Base-by-base conservation (phyloP, 2,329 filamentous ascomycete genomes). In the Botrytis paeoniae region DNA sequence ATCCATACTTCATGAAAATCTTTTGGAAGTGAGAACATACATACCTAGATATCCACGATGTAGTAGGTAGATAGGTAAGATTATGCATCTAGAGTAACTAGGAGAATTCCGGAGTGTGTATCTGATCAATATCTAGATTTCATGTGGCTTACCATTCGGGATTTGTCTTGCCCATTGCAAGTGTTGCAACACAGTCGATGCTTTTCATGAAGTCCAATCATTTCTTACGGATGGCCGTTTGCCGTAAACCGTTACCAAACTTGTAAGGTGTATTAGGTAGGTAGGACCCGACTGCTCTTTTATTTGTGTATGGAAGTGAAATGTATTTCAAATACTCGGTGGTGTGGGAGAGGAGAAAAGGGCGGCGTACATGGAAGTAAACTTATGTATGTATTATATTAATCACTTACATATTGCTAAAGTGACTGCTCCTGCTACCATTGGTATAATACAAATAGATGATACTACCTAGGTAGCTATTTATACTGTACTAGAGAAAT, bases 101-200 rank as follows among this genome's bases (percentile, higher is more conserved):
- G 65, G 65, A 69, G 65, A 57, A 66, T 39, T 66, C 64, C 45
- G 45, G 35, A 37, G 54, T 29, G 64, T 54, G 45, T 39, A 39
- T 39, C 62, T 10, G 32, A 54, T 39, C 22, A 7, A 35, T 54
- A 20, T 66, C 63, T 29, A 54, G 45, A 54, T 32, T 69, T 35
- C 37, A 22, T 59, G 65, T 59, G n/a, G 65, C 48, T 43, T 69
- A 25, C 51, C 37, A 69, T 69, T 69, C 48, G 65, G 48, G 25
- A 57, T 39, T 57, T 22, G 18, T 25, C 39, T 69, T 48, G 10
- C 18, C 41, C 25, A 59, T 59, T 32, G 54, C 20, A 41, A 43
- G 41, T 3, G 35, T 62, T 25, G 60, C 37, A 62, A 62, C 60
- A 41, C 37, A 5, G 10, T 51, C 12, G 48, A n/a, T n/a, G 48